A percentile compares a stretch with the other conserved stretches of the same genome.
phyloP scores from a whole-genome alignment of 1,284 basidiomycete genomes.

The Lignosus rhinocerotis region DNA sequence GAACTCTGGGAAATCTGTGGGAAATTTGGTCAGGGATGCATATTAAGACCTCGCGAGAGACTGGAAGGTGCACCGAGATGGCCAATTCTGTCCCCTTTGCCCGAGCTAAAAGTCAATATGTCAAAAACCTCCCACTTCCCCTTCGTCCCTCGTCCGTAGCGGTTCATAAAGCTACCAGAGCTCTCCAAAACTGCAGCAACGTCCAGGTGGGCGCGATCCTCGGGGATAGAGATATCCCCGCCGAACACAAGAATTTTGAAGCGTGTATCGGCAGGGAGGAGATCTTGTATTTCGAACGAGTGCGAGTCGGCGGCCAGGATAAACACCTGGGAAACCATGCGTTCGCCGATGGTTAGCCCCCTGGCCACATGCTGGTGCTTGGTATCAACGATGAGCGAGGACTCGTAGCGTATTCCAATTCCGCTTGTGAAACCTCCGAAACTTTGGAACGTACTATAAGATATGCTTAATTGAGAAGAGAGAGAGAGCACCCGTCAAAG shows the following conservation, averaged over 20 bases:
- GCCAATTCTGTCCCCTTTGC: slow-evolving; percentile 63
- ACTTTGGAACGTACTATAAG: slow-evolving; percentile 53
- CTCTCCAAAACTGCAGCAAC: slow-evolving; percentile 47
- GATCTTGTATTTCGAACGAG: slow-evolving; percentile 67
- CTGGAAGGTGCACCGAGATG: neutral
- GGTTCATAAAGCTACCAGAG: slow-evolving; percentile 39
- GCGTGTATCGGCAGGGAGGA: slow-evolving; percentile 66
- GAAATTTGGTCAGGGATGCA: neutral
- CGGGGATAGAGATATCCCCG: slow-evolving; percentile 48
- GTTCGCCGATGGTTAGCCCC: slow-evolving; percentile 56
- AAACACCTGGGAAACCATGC: slow-evolving; percentile 59
- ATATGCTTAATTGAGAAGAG: neutral
- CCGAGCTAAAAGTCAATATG: slow-evolving; percentile 48
- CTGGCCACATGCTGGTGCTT: slow-evolving; percentile 46
- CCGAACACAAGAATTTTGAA: slow-evolving; percentile 53
- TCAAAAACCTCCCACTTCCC: slow-evolving; percentile 44
- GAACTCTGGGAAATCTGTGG: neutral
- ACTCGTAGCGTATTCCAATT: slow-evolving; percentile 61
- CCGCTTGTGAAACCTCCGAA: slow-evolving; percentile 65
- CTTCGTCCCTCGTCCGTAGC: slow-evolving; percentile 25
- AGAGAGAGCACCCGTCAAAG: too few species aligned
- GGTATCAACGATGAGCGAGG: slow-evolving; percentile 50
- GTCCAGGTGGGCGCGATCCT: slow-evolving; percentile 41
- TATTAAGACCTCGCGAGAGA: neutral
- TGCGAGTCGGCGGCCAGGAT: slow-evolving; percentile 65